Percentiles rank a stretch among this genome's conserved stretches.
Evolutionary conservation across 2,329 filamentous ascomycete genomes (phyloP).

Genomic region (Seiridium unicorne): DNA sequence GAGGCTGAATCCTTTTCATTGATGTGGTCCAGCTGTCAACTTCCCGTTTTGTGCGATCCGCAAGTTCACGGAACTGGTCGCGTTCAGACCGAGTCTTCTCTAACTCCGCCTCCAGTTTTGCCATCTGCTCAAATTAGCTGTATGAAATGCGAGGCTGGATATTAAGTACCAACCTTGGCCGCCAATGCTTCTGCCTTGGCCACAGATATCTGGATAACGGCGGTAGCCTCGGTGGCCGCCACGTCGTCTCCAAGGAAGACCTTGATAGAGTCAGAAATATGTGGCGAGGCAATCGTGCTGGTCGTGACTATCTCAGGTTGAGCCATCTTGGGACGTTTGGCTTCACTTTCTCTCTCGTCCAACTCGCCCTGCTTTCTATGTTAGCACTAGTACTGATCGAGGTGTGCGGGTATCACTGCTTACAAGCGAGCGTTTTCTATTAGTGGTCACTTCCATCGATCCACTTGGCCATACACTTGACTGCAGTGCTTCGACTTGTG

Average conservation of each 20-base stretch:
- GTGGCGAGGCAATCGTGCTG: slow-evolving; percentile 13
- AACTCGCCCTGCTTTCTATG: slow-evolving; percentile 30
- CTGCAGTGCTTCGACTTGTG: slow-evolving; percentile 33
- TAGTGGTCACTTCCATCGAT: slow-evolving; percentile 15
- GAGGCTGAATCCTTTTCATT: slow-evolving; percentile 39
- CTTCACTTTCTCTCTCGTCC: slow-evolving; percentile 19
- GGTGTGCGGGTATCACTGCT: slow-evolving; percentile 19
- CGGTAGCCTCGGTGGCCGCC: slow-evolving; percentile 17
- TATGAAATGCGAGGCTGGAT: neutral
- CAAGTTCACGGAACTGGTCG: slow-evolving; percentile 36
- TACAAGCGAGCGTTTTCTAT: slow-evolving; percentile 49
- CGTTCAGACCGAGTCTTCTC: slow-evolving; percentile 31
- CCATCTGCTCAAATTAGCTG: slow-evolving; percentile 27
- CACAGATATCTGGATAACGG: slow-evolving; percentile 24
- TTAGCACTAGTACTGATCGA: slow-evolving; percentile 9
- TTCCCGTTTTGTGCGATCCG: slow-evolving; percentile 42
- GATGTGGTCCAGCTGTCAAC: slow-evolving; percentile 45
- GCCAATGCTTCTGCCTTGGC: slow-evolving; percentile 28
- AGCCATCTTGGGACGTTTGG: slow-evolving; percentile 30
- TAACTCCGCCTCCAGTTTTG: slow-evolving; percentile 33
- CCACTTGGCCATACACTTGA: slow-evolving; percentile 12
- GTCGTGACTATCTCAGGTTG: slow-evolving; percentile 24
- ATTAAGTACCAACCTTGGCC: slow-evolving; percentile 19
- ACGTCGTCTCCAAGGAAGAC: slow-evolving; percentile 23
- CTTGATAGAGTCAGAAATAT: slow-evolving; percentile 29